Evolutionary conservation across 2,329 filamentous ascomycete genomes (phyloP).

Genomic region (Fusarium piperis): DNA sequence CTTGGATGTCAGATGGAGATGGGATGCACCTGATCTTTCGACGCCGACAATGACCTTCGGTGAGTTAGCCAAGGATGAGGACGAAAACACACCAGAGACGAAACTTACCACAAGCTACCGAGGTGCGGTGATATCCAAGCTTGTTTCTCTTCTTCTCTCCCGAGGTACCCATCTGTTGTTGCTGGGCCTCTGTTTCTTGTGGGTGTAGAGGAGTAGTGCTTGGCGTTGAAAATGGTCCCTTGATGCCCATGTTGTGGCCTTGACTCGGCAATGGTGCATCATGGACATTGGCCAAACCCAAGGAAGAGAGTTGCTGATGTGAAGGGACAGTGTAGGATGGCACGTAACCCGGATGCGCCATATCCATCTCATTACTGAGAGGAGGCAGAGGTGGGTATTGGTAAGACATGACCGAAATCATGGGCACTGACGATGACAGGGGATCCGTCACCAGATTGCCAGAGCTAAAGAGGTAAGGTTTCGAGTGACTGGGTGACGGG

Average conservation of each 20-base stretch:
- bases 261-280: constrained; percentile 49
- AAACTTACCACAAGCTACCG: constrained; percentile 91
- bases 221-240: constrained; percentile 62
- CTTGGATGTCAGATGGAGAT: constrained; percentile 75
- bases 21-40: constrained; percentile 93
- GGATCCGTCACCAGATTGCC: constrained; percentile 16
- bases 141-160: constrained; percentile 79
- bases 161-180: constrained; percentile 46
- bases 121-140: constrained; percentile 93
- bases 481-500: constrained; percentile 16
- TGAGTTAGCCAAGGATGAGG: constrained; percentile 2
- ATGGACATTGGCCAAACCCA: constrained; percentile 46
- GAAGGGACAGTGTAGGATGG: constrained; percentile 43
- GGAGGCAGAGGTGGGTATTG: constrained; percentile 58
- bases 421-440: constrained; percentile 18
- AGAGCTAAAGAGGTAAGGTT: constrained; percentile 15
- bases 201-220: constrained; percentile 56
- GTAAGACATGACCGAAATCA: constrained; percentile 55
- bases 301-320: constrained; percentile 44
- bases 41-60: constrained; percentile 84
- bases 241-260: constrained; percentile 51
- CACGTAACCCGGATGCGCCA: constrained; percentile 51
- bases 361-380: constrained; percentile 53
- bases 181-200: constrained; percentile 45
- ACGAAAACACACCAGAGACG: neutral